These are phyloP conservation scores for Castanea crenata DNA, from an alignment of 306 rosid species.

Conservation along the genomic window DNA sequence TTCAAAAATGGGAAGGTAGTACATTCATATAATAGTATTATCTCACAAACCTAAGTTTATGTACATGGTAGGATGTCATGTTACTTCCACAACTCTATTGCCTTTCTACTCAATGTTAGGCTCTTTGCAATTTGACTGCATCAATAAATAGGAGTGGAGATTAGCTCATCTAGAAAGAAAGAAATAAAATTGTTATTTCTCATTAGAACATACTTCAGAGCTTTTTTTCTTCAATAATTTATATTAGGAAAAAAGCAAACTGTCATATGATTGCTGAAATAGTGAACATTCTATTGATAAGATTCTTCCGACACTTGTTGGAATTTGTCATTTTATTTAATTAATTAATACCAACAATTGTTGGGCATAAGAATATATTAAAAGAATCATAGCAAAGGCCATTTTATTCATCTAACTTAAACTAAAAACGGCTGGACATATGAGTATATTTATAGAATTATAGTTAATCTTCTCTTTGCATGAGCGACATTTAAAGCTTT, in stretches of 20 bases:
- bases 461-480: not conserved
- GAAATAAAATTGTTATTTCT: not conserved
- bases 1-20: no score
- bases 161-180: not conserved
- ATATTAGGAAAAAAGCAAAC: not conserved
- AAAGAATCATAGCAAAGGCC: not conserved
- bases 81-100: conserved; percentile 24
- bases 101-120: conserved; percentile 9
- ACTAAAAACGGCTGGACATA: not conserved
- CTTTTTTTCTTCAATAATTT: conserved; percentile 4
- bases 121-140: conserved; percentile 23
- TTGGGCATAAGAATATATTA: no score
- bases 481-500: conserved; percentile 2
- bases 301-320: not conserved
- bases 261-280: not conserved
- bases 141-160: conserved; percentile 2
- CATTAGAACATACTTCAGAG: not conserved
- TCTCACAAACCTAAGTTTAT: no score
- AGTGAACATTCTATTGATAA: not conserved
- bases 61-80: not conserved
- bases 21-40: no score
- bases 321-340: not conserved
- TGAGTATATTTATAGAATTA: not conserved
- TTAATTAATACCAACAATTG: no score
- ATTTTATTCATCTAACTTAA: not conserved